These are phyloP conservation scores for Penicillium sp. DNA, from an alignment of 2,329 filamentous ascomycete species.

Conservation along the genomic window DNA sequence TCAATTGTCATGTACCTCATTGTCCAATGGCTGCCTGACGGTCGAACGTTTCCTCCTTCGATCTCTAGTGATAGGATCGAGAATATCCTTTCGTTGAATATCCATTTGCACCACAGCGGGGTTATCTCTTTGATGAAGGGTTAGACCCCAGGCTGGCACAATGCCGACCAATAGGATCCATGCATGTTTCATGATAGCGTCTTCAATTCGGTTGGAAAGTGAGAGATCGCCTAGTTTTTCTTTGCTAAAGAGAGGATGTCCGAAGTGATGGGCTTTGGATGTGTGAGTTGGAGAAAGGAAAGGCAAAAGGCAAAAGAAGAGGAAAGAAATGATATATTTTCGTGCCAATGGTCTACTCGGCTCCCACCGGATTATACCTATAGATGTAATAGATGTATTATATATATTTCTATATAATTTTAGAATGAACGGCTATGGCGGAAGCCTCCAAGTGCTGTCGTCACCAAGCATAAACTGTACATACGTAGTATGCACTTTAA, in stretches of 20 bases:
- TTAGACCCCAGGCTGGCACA: conserved; percentile 22
- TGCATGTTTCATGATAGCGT: conserved; percentile 20
- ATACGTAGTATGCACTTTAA: too few species aligned
- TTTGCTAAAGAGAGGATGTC: not conserved
- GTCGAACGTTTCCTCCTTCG: conserved; percentile 40
- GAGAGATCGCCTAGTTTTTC: not conserved
- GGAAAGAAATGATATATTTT: too few species aligned
- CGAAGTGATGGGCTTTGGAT: not conserved
- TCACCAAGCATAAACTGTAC: not conserved
- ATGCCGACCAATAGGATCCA: conserved; percentile 16
- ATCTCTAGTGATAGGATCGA: conserved; percentile 48
- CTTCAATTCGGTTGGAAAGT: conserved; percentile 1
- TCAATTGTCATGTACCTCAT: conserved; percentile 42
- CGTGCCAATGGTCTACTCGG: not conserved
- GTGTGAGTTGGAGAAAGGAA: not conserved
- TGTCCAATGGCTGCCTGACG: conserved; percentile 51
- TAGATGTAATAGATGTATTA: too few species aligned
- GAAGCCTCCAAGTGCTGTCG: conserved; percentile 1
- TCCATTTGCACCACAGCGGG: conserved; percentile 51
- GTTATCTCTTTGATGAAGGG: conserved; percentile 32
- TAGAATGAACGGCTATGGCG: not conserved
- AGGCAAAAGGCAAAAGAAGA: not conserved
- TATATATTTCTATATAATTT: too few species aligned
- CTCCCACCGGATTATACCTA: not conserved
- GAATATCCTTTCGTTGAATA: conserved; percentile 49